Conservation (phyloP, 2,329 filamentous ascomycete genomes). For the Thermothelomyces thermophilus region DNA sequence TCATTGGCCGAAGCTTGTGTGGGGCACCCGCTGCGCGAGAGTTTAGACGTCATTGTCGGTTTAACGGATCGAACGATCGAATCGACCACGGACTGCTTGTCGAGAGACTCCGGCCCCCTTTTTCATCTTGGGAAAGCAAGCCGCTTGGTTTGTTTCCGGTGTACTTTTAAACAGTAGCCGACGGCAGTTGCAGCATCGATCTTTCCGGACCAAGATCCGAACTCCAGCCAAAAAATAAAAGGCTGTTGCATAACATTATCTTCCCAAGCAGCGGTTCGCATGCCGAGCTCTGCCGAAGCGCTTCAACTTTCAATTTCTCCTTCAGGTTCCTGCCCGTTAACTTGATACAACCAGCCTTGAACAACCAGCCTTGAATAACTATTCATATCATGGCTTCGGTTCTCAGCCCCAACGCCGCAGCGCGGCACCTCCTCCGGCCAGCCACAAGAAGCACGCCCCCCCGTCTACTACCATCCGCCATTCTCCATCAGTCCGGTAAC, state of each 20-base stretch:
- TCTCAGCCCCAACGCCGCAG: conserved; percentile 1
- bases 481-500: neutral
- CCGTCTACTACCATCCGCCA: neutral
- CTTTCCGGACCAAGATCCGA: neutral
- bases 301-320: no score
- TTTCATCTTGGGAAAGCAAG: neutral
- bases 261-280: no score
- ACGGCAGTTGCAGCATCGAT: no score
- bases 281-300: no score
- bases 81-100: neutral
- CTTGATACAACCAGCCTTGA: no score
- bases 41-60: conserved; percentile 13
- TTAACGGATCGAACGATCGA: conserved; percentile 2
- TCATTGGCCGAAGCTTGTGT: conserved; percentile 13
- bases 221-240: neutral
- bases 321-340: no score
- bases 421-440: neutral
- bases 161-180: no score
- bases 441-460: neutral
- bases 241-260: no score
- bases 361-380: neutral
- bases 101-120: neutral
- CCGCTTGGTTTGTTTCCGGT: no score
- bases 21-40: neutral
- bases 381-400: conserved; percentile 3